A percentile compares a stretch with the other conserved stretches of the same genome.
Conservation (phyloP, 2,329 filamentous ascomycete species). For the Trichophyton benhamiae region DNA sequence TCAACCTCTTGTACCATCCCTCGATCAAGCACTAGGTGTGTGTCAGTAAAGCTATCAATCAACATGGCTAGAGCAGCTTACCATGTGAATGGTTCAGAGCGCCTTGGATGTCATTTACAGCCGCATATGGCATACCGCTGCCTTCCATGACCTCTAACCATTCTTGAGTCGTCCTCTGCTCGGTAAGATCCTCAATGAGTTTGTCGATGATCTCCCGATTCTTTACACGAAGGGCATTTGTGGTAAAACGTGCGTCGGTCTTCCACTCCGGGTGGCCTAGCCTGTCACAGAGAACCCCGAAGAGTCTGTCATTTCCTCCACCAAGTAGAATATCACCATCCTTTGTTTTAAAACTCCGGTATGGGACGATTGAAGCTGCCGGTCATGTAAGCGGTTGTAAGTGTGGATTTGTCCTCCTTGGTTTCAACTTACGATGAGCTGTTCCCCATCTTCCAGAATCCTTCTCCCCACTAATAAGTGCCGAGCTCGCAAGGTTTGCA, state of each 20-base stretch:
- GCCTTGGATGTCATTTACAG: constrained; percentile 81
- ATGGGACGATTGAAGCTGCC: constrained; percentile 88
- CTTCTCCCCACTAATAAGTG: constrained; percentile 72
- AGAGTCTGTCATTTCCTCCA: constrained; percentile 52
- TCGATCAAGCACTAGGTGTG: constrained; percentile 49
- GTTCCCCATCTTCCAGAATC: constrained; percentile 92
- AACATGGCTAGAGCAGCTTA: constrained; percentile 22
- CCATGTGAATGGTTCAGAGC: constrained; percentile 79
- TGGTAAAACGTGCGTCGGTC: constrained; percentile 44
- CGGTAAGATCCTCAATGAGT: constrained; percentile 64
- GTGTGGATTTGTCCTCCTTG: not conserved
- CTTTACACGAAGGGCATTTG: constrained; percentile 47
- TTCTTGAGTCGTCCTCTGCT: constrained; percentile 66
- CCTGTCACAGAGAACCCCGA: constrained; percentile 46
- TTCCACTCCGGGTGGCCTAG: constrained; percentile 49
- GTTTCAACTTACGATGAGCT: constrained; percentile 60
- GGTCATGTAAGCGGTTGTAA: constrained; percentile 3
- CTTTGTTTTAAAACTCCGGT: constrained; percentile 61
- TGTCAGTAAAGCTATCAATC: constrained; percentile 3
- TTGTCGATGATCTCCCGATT: constrained; percentile 66
- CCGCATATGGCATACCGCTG: constrained; percentile 86
- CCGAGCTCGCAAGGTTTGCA: constrained; percentile 89
- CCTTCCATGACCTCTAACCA: constrained; percentile 82
- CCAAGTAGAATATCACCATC: constrained; percentile 53
- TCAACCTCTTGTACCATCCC: constrained; percentile 84